A percentile compares a stretch with the other conserved stretches of the same genome.
Conservation (phyloP, 2,329 filamentous ascomycete genomes). For the Diaporthe nobilis region DNA sequence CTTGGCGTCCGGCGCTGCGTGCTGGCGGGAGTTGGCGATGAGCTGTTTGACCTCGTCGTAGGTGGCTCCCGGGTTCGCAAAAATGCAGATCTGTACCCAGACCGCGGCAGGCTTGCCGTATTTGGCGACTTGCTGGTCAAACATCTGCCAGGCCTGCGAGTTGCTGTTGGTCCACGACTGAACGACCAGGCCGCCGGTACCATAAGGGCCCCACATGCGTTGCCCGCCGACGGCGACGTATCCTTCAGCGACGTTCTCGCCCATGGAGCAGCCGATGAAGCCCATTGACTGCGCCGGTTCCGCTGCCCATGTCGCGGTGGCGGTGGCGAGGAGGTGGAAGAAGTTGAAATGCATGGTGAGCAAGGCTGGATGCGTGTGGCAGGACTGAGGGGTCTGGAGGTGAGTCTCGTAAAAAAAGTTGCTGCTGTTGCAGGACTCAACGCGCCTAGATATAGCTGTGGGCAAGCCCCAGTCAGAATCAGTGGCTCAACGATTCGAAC, state of each 20-base stretch:
- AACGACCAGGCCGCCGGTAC: constrained; percentile 48
- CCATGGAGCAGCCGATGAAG: constrained; percentile 51
- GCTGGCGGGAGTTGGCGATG: constrained; percentile 49
- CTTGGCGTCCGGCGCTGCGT: constrained; percentile 46
- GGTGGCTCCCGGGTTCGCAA: constrained; percentile 47
- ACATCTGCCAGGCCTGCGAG: constrained; percentile 46
- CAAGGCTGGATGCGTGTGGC: neutral
- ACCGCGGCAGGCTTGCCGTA: constrained; percentile 46
- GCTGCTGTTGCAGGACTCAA: neutral
- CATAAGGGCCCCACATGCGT: constrained; percentile 50
- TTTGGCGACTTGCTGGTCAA: constrained; percentile 46
- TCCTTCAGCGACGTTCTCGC: constrained; percentile 49
- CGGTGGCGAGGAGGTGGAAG: neutral
- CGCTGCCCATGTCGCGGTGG: neutral
- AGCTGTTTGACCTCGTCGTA: constrained; percentile 49
- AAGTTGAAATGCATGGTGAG: neutral
- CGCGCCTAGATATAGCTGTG: neutral
- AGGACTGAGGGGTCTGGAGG: neutral
- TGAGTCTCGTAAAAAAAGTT: neutral
- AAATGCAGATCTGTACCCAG: constrained; percentile 52
- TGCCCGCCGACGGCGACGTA: constrained; percentile 47
- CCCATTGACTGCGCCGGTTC: constrained; percentile 45
- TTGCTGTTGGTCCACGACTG: constrained; percentile 49
- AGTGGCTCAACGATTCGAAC: neutral
- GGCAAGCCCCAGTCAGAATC: too few species aligned